Conservation (phyloP, 192 early-diverging fungal genomes). For the Helicostylum pulchrum region DNA sequence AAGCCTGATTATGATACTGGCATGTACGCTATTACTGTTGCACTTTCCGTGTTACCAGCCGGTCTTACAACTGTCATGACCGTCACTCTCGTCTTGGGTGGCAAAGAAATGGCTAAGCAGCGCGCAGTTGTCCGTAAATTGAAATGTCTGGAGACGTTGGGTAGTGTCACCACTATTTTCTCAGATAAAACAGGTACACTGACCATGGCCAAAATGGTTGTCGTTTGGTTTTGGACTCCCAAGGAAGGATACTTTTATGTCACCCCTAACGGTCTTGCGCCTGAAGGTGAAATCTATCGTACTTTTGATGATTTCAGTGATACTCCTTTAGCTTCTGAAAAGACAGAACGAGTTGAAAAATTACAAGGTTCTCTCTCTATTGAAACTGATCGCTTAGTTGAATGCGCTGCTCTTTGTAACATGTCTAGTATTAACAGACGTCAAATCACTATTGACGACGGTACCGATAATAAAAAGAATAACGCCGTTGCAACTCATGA, state of each 20-base stretch:
- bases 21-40: constrained; percentile 78
- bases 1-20: constrained; percentile 55
- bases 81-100: constrained; percentile 88
- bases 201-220: constrained; percentile 94
- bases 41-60: constrained; percentile 89
- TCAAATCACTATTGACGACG: not conserved
- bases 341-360: not conserved
- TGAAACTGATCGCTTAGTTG: constrained; percentile 35
- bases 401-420: constrained; percentile 79
- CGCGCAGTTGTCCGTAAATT: constrained; percentile 92
- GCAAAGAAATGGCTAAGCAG: constrained; percentile 76
- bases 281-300: constrained; percentile 49
- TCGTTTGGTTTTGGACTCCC: constrained; percentile 77
- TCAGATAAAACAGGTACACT: constrained; percentile 94
- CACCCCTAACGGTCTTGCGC: constrained; percentile 55
- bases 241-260: constrained; percentile 68
- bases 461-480: not conserved
- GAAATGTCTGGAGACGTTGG: constrained; percentile 87
- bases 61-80: constrained; percentile 94
- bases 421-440: constrained; percentile 65
- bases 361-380: not conserved
- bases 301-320: not conserved
- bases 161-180: constrained; percentile 91
- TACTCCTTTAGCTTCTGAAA: not conserved
- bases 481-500: not conserved